Percentiles rank a stretch among this genome's conserved stretches.
Evolutionary conservation across 768 basidiomycete species (phyloP).

Genomic region (Xerocomus potaroensis): DNA sequence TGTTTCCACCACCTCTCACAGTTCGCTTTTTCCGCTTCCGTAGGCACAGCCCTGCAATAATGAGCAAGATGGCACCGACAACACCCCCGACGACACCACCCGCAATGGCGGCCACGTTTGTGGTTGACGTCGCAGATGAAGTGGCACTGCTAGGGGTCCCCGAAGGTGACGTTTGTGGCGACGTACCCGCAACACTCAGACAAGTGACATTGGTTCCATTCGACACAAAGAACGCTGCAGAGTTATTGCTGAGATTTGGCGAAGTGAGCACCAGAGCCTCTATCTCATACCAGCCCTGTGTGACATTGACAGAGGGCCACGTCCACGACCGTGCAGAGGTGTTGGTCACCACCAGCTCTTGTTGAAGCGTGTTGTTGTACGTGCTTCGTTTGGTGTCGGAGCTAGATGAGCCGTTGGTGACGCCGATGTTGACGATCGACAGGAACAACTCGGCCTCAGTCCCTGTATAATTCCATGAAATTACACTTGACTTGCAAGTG

Average conservation of each 20-base stretch:
- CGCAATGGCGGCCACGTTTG: conserved; percentile 42
- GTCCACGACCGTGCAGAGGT: conserved; percentile 27
- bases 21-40: conserved; percentile 18
- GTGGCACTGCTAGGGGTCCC: too few relatives aligned
- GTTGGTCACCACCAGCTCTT: conserved; percentile 25
- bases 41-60: conserved; percentile 31
- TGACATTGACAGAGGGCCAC: conserved; percentile 46
- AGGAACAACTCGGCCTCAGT: conserved; percentile 28
- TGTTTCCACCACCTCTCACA: conserved; percentile 27
- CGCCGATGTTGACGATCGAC: conserved; percentile 38
- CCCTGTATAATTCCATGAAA: conserved; percentile 41
- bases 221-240: conserved; percentile 33
- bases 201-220: conserved; percentile 37
- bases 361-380: conserved; percentile 7
- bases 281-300: conserved; percentile 46
- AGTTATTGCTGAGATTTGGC: conserved; percentile 10
- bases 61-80: conserved; percentile 33
- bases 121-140: conserved; percentile 21
- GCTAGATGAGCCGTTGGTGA: conserved; percentile 24
- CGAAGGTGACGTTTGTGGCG: conserved; percentile 12
- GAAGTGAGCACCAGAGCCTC: conserved; percentile 15
- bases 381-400: conserved; percentile 2
- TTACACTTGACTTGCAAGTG: conserved; percentile 30
- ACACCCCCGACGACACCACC: conserved; percentile 50
- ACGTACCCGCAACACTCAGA: conserved; percentile 12